Base-by-base conservation (phyloP, 139 green algal species). In the Gonium pectorale region DNA sequence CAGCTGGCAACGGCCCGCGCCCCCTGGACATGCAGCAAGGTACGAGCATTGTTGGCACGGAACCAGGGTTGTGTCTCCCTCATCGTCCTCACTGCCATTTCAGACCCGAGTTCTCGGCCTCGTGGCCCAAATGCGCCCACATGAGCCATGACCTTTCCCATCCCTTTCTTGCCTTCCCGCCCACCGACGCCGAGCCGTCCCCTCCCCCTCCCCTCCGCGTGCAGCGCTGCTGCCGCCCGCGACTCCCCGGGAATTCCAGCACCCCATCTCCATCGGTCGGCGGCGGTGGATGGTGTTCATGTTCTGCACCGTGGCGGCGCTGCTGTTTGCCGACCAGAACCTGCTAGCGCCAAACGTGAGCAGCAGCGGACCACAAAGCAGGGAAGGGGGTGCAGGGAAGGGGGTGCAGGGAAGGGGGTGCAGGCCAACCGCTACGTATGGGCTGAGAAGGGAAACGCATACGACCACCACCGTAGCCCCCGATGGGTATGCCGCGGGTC, bases 291-390 rank as follows among this genome's bases (percentile, higher is more conserved):
- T 90, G 54, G 93, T 96, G 22, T 67, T 44, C 9, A 82, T 98
- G 37, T 95, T 98, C 74, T 93, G 88, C 11, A n/a, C 93, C 19
- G 94, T 92, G 4, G 92, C 94, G 11, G 90, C 91, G 0, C 66
- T 98, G 86, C 89, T 98, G 40, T 97, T 94, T 75, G 94, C 94
- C 5, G 96, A 98, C 74, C 96, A 98, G 75, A 98, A 98, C 91
- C 81, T 98, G 68, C 87, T 98, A 87, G 94, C 94, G 2, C 95
- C 95, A 0, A 97, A 97, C 67, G 86, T 98, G 40, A 90, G 90
- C 3, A 78, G 43, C 35, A 13, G 38, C 19, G 38, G 67, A n/a
- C n/a, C n/a, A n/a, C n/a, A n/a, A n/a, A n/a, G n/a, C 5, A 26
- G 24, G 59, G 54, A 6, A 37, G 67, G 4, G 74, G 40, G 37